Evolutionary conservation across 495 filamentous ascomycete genomes (phyloP), one percentile per base, ranked within the genome.

Genomic region (Talaromyces borbonicus): DNA sequence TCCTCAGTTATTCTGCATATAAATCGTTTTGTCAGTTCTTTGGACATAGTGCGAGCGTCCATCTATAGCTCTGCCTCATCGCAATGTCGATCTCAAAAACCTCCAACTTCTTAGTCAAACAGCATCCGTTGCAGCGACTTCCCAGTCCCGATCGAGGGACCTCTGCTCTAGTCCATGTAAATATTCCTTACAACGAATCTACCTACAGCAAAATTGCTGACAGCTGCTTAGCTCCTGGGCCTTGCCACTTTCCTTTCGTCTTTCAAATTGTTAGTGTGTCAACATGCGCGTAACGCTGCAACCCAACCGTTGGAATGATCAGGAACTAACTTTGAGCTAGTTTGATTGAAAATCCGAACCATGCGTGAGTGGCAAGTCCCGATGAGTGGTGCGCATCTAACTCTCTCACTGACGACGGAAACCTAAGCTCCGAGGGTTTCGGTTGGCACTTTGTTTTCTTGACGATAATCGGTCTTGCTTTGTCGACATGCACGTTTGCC

Each of bases 361-460:
- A 40, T 35, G 68, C 68, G 69, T 75, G 64, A 56, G 69, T 49
- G 8, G 26, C 30, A 41, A 25, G 8, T 29, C 11, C 26, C 11
- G 22, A 19, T 42, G 27, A 50, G 36, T 42, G 36, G 19, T 46
- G 60, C 36, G 50, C 35, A 37, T 39, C 18, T 46, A 60, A 65
- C 23, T 43, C 50, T 49, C 16, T 49, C 25, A 42, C 35, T 11
- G 8, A 16, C 23, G 4, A 9, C 37, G n/a, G n/a, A n/a, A n/a
- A n/a, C 12, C 12, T 1, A 26, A 79, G 83, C 42, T 81, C 80
- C 50, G 67, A 76, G 9, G 77, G 82, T 16, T 92, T 83, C 56
- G 88, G 87, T 18, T 89, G 85, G 73, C 84, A 90, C 58, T 82
- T 83, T 54, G 85, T 90, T 63, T 90, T 84, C 62, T 67, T 90